These are phyloP conservation scores for Graphilbum ipis-grandicollis DNA, from an alignment of 2,329 filamentous ascomycete species.

Conservation along the genomic window DNA sequence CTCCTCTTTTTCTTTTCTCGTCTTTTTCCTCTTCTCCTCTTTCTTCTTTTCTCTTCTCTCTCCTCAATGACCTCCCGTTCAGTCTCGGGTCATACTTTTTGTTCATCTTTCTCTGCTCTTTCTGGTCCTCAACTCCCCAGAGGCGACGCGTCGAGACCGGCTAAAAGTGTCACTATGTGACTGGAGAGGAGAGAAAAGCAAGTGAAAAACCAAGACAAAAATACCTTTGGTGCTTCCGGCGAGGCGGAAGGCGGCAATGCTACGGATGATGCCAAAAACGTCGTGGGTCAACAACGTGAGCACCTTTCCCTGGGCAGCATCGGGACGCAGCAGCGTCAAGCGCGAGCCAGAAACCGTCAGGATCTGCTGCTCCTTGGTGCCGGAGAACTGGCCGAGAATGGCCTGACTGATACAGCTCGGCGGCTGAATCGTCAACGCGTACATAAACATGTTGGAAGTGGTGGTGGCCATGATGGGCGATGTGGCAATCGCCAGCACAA, in stretches of 20 bases:
- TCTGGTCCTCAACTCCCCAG: too few relatives aligned
- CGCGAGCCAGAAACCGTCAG: conserved; percentile 83
- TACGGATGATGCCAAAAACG: conserved; percentile 88
- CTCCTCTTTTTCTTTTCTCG: too few relatives aligned
- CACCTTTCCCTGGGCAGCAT: conserved; percentile 72
- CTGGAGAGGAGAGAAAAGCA: conserved; percentile 83
- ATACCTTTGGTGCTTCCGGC: conserved; percentile 93
- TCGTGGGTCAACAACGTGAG: conserved; percentile 78
- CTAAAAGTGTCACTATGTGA: conserved; percentile 56
- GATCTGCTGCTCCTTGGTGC: conserved; percentile 95
- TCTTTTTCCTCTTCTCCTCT: too few relatives aligned
- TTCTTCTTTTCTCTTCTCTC: too few relatives aligned
- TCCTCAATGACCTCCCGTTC: too few relatives aligned
- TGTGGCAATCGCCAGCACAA: too few relatives aligned
- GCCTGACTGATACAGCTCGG: conserved; percentile 81
- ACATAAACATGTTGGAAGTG: conserved; percentile 96
- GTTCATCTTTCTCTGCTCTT: too few relatives aligned
- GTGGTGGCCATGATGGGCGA: conserved; percentile 75
- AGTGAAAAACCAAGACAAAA: conserved; percentile 63
- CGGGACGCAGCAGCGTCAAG: conserved; percentile 72
- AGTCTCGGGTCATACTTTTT: too few relatives aligned
- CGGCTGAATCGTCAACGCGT: conserved; percentile 88
- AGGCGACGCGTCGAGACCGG: conserved; percentile 18
- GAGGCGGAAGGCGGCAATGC: conserved; percentile 74
- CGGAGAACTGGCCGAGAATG: conserved; percentile 85